phyloP scores from a whole-genome alignment of 1,139 yeast genomes.

The Zygotorulaspora mrakii region DNA sequence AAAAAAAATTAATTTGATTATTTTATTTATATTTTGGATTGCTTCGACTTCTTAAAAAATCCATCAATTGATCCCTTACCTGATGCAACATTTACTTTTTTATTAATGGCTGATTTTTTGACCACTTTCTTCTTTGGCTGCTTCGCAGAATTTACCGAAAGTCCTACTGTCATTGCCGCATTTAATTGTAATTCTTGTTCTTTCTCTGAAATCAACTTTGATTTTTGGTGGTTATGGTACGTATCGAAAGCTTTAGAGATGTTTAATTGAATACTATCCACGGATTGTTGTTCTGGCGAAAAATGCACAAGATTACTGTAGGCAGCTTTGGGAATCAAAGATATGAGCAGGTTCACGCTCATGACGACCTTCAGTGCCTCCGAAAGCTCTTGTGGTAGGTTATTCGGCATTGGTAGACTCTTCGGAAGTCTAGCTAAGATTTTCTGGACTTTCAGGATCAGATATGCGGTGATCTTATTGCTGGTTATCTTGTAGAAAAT shows the following conservation, averaged over 20 bases:
- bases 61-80: constrained; percentile 65
- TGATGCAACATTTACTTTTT: constrained; percentile 44
- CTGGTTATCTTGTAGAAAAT: constrained; percentile 45
- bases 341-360: constrained; percentile 30
- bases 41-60: constrained; percentile 44
- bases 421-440: constrained; percentile 38
- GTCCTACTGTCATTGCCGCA: constrained; percentile 26
- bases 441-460: constrained; percentile 38
- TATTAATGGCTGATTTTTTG: constrained; percentile 20
- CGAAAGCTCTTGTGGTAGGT: constrained; percentile 24
- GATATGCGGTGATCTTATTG: constrained; percentile 38
- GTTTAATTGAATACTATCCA: constrained; percentile 10
- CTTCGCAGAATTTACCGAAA: constrained; percentile 5
- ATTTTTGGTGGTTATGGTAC: constrained; percentile 16
- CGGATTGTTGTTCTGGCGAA: constrained; percentile 1
- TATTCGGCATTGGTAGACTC: constrained; percentile 25
- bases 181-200: constrained; percentile 28
- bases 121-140: constrained; percentile 21
- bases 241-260: constrained; percentile 17
- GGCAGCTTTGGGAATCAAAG: constrained; percentile 28
- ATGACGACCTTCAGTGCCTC: constrained; percentile 20
- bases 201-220: constrained; percentile 12
- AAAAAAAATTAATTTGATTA: not conserved
- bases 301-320: constrained; percentile 20
- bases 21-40: not conserved